phyloP scores from a whole-genome alignment of 345 rosid species.

The Excoecaria cochinchinensis region DNA sequence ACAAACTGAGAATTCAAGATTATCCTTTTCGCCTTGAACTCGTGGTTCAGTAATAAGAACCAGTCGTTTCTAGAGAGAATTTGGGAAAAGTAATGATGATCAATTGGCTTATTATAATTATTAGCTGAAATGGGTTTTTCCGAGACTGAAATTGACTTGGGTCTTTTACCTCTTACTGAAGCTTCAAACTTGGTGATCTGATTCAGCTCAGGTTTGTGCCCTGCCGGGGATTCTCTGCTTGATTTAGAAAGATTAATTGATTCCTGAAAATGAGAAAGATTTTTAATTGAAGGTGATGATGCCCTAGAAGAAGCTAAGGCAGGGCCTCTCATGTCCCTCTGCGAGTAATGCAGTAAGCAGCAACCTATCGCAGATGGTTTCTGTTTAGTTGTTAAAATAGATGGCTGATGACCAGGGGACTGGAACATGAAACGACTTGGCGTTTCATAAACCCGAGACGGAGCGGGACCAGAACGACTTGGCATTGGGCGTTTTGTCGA shows the following conservation, averaged over 20 bases:
- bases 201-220: constrained; percentile 2
- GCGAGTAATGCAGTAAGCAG: neutral
- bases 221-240: constrained; percentile 15
- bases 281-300: constrained; percentile 28
- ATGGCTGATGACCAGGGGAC: neutral
- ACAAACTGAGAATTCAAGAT: constrained; percentile 49
- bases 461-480: constrained; percentile 28
- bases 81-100: constrained; percentile 54
- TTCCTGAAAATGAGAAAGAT: constrained; percentile 8
- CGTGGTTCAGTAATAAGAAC: constrained; percentile 65
- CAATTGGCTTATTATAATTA: constrained; percentile 24
- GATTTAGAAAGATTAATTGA: constrained; percentile 7
- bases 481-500: constrained; percentile 16
- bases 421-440: neutral
- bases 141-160: constrained; percentile 11
- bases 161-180: constrained; percentile 29
- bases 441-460: constrained; percentile 3
- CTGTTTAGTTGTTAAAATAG: neutral
- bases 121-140: constrained; percentile 15
- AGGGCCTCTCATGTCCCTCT: constrained; percentile 52
- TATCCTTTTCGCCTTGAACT: constrained; percentile 52
- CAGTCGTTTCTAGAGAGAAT: constrained; percentile 67
- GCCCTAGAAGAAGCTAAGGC: constrained; percentile 47
- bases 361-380: neutral
- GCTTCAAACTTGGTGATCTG: constrained; percentile 9